A percentile compares a stretch with the other conserved stretches of the same genome.
Evolutionary conservation across 2,329 filamentous ascomycete species (phyloP).

Genomic region (Ophiosphaerella herpotricha): DNA sequence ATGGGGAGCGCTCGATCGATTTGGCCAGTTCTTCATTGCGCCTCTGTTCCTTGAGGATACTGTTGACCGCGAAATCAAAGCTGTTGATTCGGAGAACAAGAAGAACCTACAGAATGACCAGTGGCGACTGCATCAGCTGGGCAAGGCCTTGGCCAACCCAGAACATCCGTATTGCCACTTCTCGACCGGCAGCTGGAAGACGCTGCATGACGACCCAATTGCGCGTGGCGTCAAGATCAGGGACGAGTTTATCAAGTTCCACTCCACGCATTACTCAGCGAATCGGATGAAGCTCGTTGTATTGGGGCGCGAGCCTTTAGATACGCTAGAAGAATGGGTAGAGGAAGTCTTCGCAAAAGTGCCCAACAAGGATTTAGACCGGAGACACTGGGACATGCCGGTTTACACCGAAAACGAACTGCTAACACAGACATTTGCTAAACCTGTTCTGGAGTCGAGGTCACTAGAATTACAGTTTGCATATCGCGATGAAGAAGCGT

Average conservation of each 20-base stretch:
- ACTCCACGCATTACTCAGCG: slow-evolving; percentile 86
- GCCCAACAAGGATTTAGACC: slow-evolving; percentile 77
- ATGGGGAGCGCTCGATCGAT: slow-evolving; percentile 83
- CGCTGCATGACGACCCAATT: slow-evolving; percentile 81
- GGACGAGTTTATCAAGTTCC: slow-evolving; percentile 90
- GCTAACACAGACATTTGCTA: slow-evolving; percentile 77
- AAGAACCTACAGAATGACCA: slow-evolving; percentile 92
- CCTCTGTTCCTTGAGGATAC: slow-evolving; percentile 85
- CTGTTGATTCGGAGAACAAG: slow-evolving; percentile 95
- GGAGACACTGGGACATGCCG: slow-evolving; percentile 69
- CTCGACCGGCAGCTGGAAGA: slow-evolving; percentile 85
- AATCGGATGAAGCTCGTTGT: slow-evolving; percentile 93
- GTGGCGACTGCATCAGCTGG: slow-evolving; percentile 86
- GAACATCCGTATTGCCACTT: slow-evolving; percentile 90
- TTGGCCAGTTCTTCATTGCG: slow-evolving; percentile 90
- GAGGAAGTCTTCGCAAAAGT: slow-evolving; percentile 80
- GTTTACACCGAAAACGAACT: slow-evolving; percentile 66
- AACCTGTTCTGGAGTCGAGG: slow-evolving; percentile 87
- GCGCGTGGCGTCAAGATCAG: slow-evolving; percentile 80
- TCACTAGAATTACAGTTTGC: slow-evolving; percentile 81
- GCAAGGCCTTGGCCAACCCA: slow-evolving; percentile 85
- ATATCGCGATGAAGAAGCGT: slow-evolving; percentile 79
- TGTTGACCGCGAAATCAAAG: slow-evolving; percentile 81
- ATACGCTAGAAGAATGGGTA: slow-evolving; percentile 83
- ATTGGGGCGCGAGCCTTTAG: slow-evolving; percentile 78